Conservation (phyloP, 2,329 filamentous ascomycete genomes). For the Plectosphaerella cucumerina region DNA sequence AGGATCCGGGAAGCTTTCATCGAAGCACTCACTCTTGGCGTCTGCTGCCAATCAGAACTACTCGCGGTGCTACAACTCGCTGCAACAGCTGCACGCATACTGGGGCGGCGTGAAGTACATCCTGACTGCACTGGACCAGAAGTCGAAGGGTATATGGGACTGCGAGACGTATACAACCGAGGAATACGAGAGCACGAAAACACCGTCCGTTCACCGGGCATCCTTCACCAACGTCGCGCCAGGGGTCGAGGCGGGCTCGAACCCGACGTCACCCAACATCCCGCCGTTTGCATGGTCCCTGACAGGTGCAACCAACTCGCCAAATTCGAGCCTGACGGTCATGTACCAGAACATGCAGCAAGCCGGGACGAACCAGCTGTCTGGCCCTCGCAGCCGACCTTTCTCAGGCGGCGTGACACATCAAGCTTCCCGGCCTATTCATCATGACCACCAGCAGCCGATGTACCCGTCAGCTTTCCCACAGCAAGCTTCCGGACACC, state of each 20-base stretch:
- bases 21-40: conserved; percentile 71
- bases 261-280: conserved; percentile 44
- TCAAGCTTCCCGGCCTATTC: conserved; percentile 53
- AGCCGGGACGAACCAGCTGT: conserved; percentile 21
- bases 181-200: conserved; percentile 70
- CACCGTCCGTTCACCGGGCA: conserved; percentile 34
- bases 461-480: conserved; percentile 47
- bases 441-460: conserved; percentile 40
- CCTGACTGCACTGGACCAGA: conserved; percentile 79
- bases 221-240: conserved; percentile 29
- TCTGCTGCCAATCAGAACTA: conserved; percentile 85
- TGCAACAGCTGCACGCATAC: conserved; percentile 76
- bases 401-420: conserved; percentile 57
- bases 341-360: conserved; percentile 62
- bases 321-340: conserved; percentile 76
- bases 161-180: conserved; percentile 64
- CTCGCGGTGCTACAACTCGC: conserved; percentile 77
- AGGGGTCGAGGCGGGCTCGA: conserved; percentile 31
- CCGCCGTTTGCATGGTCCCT: conserved; percentile 74
- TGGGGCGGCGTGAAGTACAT: conserved; percentile 89
- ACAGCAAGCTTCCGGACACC: conserved; percentile 36
- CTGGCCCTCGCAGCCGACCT: conserved; percentile 16
- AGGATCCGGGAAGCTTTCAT: conserved; percentile 35
- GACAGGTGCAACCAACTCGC: conserved; percentile 83
- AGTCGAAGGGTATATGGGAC: conserved; percentile 81